These are phyloP conservation scores for Paulownia fortunei DNA, from an alignment of 257 asterid genomes.

Conservation along the genomic window DNA sequence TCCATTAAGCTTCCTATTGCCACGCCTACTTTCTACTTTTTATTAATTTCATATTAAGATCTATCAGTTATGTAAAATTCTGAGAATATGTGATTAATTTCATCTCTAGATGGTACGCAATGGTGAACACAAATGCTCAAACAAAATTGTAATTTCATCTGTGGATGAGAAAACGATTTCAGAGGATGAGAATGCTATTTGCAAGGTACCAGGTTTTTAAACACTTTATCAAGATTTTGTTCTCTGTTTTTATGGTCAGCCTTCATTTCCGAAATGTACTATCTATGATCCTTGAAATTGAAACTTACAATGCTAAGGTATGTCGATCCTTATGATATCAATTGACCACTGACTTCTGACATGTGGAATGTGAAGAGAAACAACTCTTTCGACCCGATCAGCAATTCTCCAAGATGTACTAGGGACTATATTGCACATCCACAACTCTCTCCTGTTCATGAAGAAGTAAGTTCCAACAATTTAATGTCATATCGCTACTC, in stretches of 20 bases:
- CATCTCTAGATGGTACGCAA: conserved; percentile 74
- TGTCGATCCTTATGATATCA: background rate
- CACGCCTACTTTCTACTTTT: background rate
- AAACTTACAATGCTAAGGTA: background rate
- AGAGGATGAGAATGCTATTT: conserved; percentile 59
- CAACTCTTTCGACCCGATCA: conserved; percentile 46
- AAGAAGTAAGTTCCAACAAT: conserved; percentile 60
- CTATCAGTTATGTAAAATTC: background rate
- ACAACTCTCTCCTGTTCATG: conserved; percentile 58
- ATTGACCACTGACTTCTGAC: conserved; percentile 16
- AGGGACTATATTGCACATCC: conserved; percentile 41
- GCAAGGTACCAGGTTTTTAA: conserved; percentile 37
- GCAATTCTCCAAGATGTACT: conserved; percentile 42
- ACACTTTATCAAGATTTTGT: background rate
- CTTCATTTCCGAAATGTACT: background rate
- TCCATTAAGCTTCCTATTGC: background rate
- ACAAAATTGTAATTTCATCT: conserved; percentile 45
- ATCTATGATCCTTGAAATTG: background rate
- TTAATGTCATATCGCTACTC: background rate
- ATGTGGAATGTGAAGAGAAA: conserved; percentile 46
- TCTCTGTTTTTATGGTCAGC: background rate
- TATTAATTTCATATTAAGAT: background rate
- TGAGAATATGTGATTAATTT: conserved; percentile 32
- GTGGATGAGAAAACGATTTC: conserved; percentile 75
- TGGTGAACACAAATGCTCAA: conserved; percentile 82